Conservation (phyloP, 163 green algal species). For the Prototheca stagnorum region DNA sequence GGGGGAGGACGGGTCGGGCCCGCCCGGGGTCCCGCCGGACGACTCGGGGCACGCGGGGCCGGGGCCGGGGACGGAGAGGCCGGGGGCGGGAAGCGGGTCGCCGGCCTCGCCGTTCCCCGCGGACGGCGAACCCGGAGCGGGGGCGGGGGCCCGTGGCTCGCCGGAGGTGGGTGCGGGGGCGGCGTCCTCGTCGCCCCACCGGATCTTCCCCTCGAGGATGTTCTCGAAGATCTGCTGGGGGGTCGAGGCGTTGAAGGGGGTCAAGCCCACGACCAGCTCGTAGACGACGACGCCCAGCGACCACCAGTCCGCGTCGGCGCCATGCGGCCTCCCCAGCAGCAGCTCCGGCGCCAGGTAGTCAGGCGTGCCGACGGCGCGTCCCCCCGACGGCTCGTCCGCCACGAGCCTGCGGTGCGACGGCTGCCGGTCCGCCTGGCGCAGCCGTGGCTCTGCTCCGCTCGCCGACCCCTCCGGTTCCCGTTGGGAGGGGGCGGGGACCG, state of each 20-base stretch:
- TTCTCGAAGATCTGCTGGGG: conserved; percentile 88
- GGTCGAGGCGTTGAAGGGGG: conserved; percentile 73
- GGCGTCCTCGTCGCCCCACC: too few species aligned
- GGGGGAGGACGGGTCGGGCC: too few species aligned
- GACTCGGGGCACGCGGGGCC: neutral
- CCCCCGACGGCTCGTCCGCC: conserved; percentile 1
- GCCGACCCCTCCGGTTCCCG: too few species aligned
- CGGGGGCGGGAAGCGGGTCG: too few species aligned
- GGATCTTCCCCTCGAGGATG: conserved; percentile 48
- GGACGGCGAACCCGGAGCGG: too few species aligned
- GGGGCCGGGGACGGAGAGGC: neutral
- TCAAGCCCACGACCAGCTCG: conserved; percentile 37
- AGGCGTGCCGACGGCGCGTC: conserved; percentile 57
- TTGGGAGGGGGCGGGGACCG: too few species aligned
- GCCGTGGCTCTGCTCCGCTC: too few species aligned
- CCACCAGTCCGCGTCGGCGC: conserved; percentile 61
- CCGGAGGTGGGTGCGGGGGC: too few species aligned
- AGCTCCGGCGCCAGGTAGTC: conserved; percentile 86
- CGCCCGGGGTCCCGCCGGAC: too few species aligned
- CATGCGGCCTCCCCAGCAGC: conserved; percentile 62
- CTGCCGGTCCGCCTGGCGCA: conserved; percentile 2
- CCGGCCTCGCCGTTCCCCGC: neutral
- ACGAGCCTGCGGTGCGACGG: too few species aligned
- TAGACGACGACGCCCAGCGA: conserved; percentile 46
- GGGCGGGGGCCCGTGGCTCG: too few species aligned